Evolutionary conservation across 768 basidiomycete genomes (phyloP).

Genomic region (Termitomyces sp.): DNA sequence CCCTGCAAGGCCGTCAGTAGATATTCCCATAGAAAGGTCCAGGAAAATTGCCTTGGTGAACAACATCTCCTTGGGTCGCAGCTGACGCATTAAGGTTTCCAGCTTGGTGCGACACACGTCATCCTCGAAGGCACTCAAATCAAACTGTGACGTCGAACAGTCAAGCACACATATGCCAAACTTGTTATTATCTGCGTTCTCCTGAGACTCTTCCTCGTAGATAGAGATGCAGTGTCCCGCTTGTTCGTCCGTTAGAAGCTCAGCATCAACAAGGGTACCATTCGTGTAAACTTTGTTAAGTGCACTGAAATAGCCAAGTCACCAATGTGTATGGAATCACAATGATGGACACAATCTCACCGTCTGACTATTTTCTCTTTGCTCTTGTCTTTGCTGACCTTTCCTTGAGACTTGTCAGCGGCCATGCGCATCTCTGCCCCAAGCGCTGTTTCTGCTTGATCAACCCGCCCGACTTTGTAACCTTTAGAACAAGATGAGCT

Average conservation of each 20-base stretch:
- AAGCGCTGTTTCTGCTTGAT: constrained; percentile 94
- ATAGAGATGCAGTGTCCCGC: constrained; percentile 93
- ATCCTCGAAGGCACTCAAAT: constrained; percentile 84
- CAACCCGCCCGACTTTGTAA: constrained; percentile 94
- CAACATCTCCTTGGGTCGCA: constrained; percentile 87
- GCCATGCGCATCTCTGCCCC: constrained; percentile 95
- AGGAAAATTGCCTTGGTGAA: constrained; percentile 67
- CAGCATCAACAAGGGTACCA: constrained; percentile 90
- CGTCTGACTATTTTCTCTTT: constrained; percentile 88
- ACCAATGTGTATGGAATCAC: not conserved
- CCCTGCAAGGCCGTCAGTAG: constrained; percentile 43
- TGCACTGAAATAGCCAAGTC: constrained; percentile 45
- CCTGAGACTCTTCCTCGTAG: constrained; percentile 52
- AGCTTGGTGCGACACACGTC: constrained; percentile 89
- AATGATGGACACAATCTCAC: constrained; percentile 23
- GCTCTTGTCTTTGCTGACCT: constrained; percentile 52
- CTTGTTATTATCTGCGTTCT: constrained; percentile 35
- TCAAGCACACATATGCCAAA: constrained; percentile 93
- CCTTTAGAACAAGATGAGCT: constrained; percentile 33
- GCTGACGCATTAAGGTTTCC: constrained; percentile 89
- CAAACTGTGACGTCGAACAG: constrained; percentile 93
- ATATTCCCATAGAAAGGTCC: not conserved
- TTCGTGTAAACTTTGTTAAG: constrained; percentile 95
- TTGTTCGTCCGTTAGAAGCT: constrained; percentile 86
- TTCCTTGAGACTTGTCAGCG: constrained; percentile 55